A percentile compares a stretch with the other conserved stretches of the same genome.
These are phyloP conservation scores for Euphorbia corollata DNA, from an alignment of 441 rosid species.

Conservation along the genomic window DNA sequence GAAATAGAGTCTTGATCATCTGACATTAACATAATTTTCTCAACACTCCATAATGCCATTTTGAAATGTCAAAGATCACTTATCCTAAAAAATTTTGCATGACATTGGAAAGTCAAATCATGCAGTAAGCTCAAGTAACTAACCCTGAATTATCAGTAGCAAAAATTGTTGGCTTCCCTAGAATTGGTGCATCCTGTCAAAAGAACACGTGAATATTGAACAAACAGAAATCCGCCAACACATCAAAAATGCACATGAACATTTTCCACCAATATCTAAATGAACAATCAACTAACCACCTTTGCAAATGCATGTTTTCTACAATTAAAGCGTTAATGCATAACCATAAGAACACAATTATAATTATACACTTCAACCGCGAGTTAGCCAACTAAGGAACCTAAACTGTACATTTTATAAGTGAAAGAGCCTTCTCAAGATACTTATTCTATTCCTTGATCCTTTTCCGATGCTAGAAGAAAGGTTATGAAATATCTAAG, in stretches of 20 bases:
- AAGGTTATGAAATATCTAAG: neutral
- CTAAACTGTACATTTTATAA: neutral
- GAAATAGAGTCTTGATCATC: neutral
- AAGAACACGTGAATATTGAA: too few relatives aligned
- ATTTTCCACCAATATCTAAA: too few relatives aligned
- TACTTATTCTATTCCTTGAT: neutral
- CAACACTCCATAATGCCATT: too few relatives aligned
- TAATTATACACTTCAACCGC: neutral
- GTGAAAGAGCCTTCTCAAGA: neutral
- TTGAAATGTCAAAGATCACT: too few relatives aligned
- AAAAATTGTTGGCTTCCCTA: conserved; percentile 74
- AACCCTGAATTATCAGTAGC: conserved; percentile 62
- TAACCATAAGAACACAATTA: neutral
- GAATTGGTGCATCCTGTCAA: conserved; percentile 78
- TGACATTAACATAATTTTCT: too few relatives aligned
- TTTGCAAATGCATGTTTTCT: neutral
- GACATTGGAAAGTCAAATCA: neutral
- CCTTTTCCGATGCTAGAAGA: neutral
- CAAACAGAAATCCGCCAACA: neutral
- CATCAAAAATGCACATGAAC: neutral
- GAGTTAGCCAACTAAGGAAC: neutral
- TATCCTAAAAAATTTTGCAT: too few relatives aligned
- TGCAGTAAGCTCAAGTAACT: conserved; percentile 22
- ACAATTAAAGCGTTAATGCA: neutral
- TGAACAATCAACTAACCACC: too few relatives aligned